Evolutionary conservation across 2,329 filamentous ascomycete genomes (phyloP).

Genomic region (Aureobasidium sp.): DNA sequence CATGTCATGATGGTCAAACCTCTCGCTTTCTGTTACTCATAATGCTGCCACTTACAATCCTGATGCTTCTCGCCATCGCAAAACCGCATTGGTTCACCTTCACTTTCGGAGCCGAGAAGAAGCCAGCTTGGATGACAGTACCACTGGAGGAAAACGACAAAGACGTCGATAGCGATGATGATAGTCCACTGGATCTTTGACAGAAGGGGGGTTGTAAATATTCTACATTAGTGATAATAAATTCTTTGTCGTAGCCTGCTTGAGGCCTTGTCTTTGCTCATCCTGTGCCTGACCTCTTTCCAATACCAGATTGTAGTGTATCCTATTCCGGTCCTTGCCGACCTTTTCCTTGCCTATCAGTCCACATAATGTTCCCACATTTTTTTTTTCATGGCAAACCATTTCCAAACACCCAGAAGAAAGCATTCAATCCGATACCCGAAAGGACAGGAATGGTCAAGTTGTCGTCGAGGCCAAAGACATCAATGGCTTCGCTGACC

Average conservation of each 20-base stretch:
- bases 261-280: no score
- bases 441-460: slow-evolving; percentile 91
- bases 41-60: not conserved
- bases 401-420: slow-evolving; percentile 73
- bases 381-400: not conserved
- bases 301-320: not conserved
- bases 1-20: not conserved
- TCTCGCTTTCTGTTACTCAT: not conserved
- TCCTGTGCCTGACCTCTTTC: not conserved
- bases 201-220: no score
- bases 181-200: not conserved
- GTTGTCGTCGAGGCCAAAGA: slow-evolving; percentile 96
- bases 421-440: slow-evolving; percentile 81
- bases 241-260: no score
- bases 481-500: slow-evolving; percentile 79
- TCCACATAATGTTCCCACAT: not conserved
- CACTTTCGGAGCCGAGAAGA: not conserved
- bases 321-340: not conserved
- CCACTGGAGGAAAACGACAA: not conserved
- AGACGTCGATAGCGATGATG: not conserved
- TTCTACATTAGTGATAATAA: no score
- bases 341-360: not conserved
- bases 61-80: not conserved
- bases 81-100: not conserved
- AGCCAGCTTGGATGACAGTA: not conserved